These are phyloP conservation scores for Lachancea waltii DNA, from an alignment of 805 yeast genomes.

Conservation along the genomic window DNA sequence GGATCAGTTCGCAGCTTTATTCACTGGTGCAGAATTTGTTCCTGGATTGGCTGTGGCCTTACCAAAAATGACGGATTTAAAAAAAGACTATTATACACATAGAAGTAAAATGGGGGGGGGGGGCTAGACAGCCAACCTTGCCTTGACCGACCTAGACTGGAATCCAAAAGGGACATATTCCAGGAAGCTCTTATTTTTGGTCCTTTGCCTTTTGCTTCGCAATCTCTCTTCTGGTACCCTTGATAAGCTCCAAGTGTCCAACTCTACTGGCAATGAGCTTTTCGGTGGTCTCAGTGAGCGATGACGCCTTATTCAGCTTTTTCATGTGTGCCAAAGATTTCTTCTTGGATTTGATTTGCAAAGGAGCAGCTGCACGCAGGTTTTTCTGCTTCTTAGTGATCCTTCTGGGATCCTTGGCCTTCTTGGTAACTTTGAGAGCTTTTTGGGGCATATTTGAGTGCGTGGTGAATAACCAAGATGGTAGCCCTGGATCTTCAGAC, in stretches of 20 bases:
- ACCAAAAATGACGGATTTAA: slow-evolving; percentile 12
- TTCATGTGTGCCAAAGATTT: slow-evolving; percentile 44
- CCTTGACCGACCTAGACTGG: too few species aligned
- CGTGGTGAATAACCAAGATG: neutral
- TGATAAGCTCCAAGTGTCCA: slow-evolving; percentile 86
- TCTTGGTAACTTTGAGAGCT: slow-evolving; percentile 45
- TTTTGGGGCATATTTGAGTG: slow-evolving; percentile 60
- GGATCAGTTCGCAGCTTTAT: slow-evolving; percentile 79
- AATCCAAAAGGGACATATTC: too few species aligned
- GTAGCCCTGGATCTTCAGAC: too few species aligned
- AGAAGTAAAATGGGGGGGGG: slow-evolving; percentile 4
- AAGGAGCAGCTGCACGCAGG: slow-evolving; percentile 69
- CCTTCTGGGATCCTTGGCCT: slow-evolving; percentile 36
- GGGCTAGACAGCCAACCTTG: too few species aligned
- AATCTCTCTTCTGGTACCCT: slow-evolving; percentile 81
- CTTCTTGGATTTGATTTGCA: slow-evolving; percentile 61
- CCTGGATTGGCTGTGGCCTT: slow-evolving; percentile 60
- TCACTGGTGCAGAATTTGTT: slow-evolving; percentile 71
- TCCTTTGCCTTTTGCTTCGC: slow-evolving; percentile 46
- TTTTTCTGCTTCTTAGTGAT: slow-evolving; percentile 57
- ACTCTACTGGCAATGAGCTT: slow-evolving; percentile 81
- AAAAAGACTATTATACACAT: slow-evolving; percentile 5
- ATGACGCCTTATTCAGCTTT: slow-evolving; percentile 47
- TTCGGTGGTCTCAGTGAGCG: slow-evolving; percentile 61
- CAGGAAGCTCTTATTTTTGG: slow-evolving; percentile 1